Percentiles rank a stretch among this genome's conserved stretches.
Conservation (phyloP, 768 basidiomycete species). For the Aureoboletus auriporus region DNA sequence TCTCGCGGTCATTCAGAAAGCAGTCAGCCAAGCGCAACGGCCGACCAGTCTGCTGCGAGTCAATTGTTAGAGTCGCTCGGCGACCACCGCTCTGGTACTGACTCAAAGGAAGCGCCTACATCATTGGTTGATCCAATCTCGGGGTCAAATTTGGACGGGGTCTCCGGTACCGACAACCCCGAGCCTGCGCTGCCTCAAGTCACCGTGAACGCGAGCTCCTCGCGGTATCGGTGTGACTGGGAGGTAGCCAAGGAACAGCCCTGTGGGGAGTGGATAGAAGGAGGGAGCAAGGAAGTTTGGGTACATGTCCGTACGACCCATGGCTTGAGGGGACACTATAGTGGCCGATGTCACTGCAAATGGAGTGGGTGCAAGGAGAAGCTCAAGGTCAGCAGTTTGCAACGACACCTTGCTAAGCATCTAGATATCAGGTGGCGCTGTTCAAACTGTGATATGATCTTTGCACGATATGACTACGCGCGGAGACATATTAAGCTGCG, state of each 20-base stretch:
- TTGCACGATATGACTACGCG: conserved; percentile 7
- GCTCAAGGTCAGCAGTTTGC: conserved; percentile 11
- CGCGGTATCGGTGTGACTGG: conserved; percentile 7
- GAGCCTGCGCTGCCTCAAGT: not conserved
- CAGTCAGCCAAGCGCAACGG: not conserved
- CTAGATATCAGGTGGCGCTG: conserved; percentile 12
- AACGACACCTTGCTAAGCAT: conserved; percentile 7
- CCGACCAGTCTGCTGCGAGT: not conserved
- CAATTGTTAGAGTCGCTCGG: not conserved
- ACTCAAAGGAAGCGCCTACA: not conserved
- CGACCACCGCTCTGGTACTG: not conserved
- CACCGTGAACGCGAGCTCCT: not conserved
- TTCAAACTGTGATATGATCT: conserved; percentile 3
- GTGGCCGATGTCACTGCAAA: not conserved
- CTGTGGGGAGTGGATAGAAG: conserved; percentile 8
- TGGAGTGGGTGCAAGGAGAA: conserved; percentile 9
- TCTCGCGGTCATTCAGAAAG: not conserved
- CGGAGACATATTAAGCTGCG: conserved; percentile 7
- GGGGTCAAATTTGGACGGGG: not conserved
- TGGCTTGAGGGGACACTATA: conserved; percentile 9
- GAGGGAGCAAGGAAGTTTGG: conserved; percentile 9
- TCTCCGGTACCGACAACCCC: not conserved
- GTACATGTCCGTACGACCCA: conserved; percentile 8
- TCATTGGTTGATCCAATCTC: not conserved
- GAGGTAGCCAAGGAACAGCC: not conserved